phyloP scores from a whole-genome alignment of 805 yeast genomes.

The Saccharomycopsis javanensis region DNA sequence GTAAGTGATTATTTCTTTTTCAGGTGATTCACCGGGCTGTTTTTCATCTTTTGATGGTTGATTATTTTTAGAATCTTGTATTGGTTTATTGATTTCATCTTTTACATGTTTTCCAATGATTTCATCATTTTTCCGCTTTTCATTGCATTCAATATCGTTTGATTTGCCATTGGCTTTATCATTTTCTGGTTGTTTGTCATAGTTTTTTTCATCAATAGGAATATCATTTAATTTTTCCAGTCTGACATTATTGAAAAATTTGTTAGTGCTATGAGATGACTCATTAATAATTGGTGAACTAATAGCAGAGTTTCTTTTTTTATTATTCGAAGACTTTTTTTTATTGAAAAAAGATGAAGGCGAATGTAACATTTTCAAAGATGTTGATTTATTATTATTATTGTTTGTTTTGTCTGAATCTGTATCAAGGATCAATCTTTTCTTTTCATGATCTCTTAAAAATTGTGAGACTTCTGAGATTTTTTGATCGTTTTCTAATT shows the following conservation, averaged over 20 bases:
- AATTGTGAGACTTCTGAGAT: slow-evolving; percentile 5
- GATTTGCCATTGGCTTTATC: too few relatives aligned
- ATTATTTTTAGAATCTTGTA: neutral
- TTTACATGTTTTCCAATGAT: too few relatives aligned
- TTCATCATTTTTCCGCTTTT: too few relatives aligned
- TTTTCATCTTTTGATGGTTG: neutral
- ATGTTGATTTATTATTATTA: neutral
- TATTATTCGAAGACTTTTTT: neutral
- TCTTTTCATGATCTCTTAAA: slow-evolving; percentile 13
- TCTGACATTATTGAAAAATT: neutral
- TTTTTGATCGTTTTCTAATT: neutral
- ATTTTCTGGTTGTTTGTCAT: neutral
- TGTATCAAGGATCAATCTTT: neutral
- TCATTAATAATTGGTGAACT: neutral
- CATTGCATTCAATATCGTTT: too few relatives aligned
- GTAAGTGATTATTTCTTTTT: slow-evolving; percentile 15
- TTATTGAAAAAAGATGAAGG: neutral
- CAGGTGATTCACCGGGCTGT: neutral
- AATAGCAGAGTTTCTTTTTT: neutral
- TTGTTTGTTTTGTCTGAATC: neutral
- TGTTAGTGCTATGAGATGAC: neutral
- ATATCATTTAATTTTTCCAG: neutral
- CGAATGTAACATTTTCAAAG: neutral
- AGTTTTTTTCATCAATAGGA: neutral
- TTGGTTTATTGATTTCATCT: too few relatives aligned